Percentiles rank a stretch among this genome's conserved stretches.
These are phyloP conservation scores for Alternaria longipes DNA, from an alignment of 2,329 filamentous ascomycete genomes.

Conservation along the genomic window DNA sequence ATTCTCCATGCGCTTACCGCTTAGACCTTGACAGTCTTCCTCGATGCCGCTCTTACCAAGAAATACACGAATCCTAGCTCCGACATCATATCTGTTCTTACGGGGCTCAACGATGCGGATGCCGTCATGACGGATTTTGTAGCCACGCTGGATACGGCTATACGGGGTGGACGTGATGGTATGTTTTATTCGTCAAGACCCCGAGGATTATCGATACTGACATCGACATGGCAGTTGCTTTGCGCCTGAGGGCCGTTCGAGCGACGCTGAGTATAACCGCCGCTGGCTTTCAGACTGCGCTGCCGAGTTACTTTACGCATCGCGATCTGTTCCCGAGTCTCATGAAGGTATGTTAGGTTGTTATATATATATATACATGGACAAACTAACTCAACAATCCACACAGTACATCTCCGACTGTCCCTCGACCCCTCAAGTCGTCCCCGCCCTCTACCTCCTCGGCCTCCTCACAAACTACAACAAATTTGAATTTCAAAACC, in stretches of 20 bases:
- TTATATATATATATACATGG: no score
- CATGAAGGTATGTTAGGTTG: constrained; percentile 75
- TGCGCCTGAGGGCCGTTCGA: constrained; percentile 81
- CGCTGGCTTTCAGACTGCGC: constrained; percentile 93
- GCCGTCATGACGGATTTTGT: constrained; percentile 89
- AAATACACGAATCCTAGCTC: constrained; percentile 95
- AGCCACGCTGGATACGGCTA: constrained; percentile 79
- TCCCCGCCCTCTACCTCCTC: constrained; percentile 82
- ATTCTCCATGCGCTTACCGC: constrained; percentile 53
- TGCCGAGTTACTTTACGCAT: constrained; percentile 95
- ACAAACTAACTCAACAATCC: constrained; percentile 12
- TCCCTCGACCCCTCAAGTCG: constrained; percentile 66
- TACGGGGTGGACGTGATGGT: constrained; percentile 78
- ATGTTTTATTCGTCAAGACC: constrained; percentile 50
- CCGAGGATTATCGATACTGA: neutral
- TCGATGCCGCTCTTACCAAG: constrained; percentile 83
- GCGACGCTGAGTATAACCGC: constrained; percentile 85
- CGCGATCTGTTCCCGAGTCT: constrained; percentile 91
- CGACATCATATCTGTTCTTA: constrained; percentile 89
- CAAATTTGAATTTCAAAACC: constrained; percentile 98
- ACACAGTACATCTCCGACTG: constrained; percentile 81
- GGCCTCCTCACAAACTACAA: constrained; percentile 96
- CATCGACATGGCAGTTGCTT: constrained; percentile 64
- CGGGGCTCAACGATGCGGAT: constrained; percentile 89
- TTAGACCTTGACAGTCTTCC: constrained; percentile 88